These are phyloP conservation scores for Cercospora sp. DNA, from an alignment of 2,329 filamentous ascomycete species.

Conservation along the genomic window DNA sequence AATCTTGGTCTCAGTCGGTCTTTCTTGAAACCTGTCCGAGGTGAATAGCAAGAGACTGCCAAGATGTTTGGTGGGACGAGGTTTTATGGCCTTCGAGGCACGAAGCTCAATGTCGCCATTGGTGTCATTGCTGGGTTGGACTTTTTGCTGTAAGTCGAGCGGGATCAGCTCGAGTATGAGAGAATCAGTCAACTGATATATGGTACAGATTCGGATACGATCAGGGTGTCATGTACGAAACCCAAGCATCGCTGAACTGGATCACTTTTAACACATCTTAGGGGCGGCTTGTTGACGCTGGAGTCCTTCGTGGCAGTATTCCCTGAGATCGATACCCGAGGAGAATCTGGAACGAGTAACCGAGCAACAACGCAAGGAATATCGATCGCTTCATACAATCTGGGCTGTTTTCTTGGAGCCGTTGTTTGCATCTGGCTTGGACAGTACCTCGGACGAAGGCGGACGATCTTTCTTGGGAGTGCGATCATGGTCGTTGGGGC, in stretches of 20 bases:
- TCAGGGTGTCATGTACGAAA: constrained; percentile 41
- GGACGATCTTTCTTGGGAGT: constrained; percentile 53
- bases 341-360: constrained; percentile 17
- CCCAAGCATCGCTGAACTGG: not conserved
- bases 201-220: constrained; percentile 16
- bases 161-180: not conserved
- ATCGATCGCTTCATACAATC: constrained; percentile 34
- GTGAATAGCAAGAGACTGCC: not conserved
- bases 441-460: constrained; percentile 54
- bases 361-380: constrained; percentile 25
- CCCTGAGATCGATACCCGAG: constrained; percentile 42
- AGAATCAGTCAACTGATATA: not conserved
- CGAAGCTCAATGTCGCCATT: constrained; percentile 46
- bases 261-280: not conserved
- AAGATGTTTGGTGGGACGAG: constrained; percentile 19
- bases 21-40: not conserved
- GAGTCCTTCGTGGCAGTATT: constrained; percentile 46
- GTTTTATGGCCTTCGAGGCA: constrained; percentile 46
- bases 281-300: constrained; percentile 47
- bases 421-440: constrained; percentile 53
- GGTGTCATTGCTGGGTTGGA: constrained; percentile 48
- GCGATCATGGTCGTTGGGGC: constrained; percentile 54
- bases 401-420: constrained; percentile 54
- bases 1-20: not conserved
- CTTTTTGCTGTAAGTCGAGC: constrained; percentile 26